Evolutionary conservation across 805 yeast genomes (phyloP).

Genomic region (Barnettozyma siamensis): DNA sequence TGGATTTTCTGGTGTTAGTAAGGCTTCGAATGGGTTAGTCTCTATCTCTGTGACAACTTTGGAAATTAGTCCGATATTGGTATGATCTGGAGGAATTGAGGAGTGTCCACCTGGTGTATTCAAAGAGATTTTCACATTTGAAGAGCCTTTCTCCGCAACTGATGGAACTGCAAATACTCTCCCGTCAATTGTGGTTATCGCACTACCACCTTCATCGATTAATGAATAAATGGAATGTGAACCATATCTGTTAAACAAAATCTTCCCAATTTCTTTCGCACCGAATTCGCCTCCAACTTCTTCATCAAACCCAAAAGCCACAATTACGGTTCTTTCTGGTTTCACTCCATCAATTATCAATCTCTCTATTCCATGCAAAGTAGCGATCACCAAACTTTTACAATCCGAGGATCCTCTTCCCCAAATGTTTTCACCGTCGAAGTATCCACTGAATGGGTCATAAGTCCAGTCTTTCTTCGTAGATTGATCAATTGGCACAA

Average conservation of each 20-base stretch:
- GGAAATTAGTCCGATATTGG: conserved; percentile 62
- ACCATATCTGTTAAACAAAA: conserved; percentile 50
- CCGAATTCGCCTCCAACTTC: conserved; percentile 62
- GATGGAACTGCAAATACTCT: conserved; percentile 49
- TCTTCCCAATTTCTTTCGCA: conserved; percentile 44
- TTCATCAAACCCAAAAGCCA: conserved; percentile 73
- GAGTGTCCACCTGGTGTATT: conserved; percentile 71
- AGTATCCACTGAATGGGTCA: conserved; percentile 60
- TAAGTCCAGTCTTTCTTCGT: conserved; percentile 55
- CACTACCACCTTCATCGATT: conserved; percentile 58
- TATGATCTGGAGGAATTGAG: conserved; percentile 66
- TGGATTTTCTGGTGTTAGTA: conserved; percentile 48
- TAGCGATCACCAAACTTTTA: conserved; percentile 58
- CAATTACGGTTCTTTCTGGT: conserved; percentile 52
- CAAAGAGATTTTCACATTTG: conserved; percentile 45
- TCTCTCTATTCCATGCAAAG: conserved; percentile 54
- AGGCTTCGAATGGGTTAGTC: conserved; percentile 42
- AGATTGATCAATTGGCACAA: conserved; percentile 65
- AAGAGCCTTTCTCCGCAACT: conserved; percentile 57
- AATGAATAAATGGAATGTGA: conserved; percentile 51
- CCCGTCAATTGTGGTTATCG: conserved; percentile 27
- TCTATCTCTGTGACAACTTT: conserved; percentile 53
- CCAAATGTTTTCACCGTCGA: conserved; percentile 56
- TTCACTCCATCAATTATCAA: conserved; percentile 39
- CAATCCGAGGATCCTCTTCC: conserved; percentile 78